Evolutionary conservation across 129 eudicot genomes (phyloP).

Genomic region (Deinandra increscens): DNA sequence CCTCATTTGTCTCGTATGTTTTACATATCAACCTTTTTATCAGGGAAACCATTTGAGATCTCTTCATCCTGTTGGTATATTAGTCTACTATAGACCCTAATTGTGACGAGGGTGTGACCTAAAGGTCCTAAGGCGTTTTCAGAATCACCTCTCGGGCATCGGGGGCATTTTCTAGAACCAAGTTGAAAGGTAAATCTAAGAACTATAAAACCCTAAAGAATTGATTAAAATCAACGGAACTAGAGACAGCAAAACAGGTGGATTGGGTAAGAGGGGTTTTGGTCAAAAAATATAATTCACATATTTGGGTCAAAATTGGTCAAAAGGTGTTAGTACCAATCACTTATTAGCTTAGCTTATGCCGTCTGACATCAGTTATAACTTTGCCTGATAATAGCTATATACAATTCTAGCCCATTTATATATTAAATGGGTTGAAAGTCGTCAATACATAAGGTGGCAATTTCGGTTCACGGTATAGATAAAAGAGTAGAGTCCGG

Average conservation of each 20-base stretch:
- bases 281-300: background rate
- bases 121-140: too few relatives aligned
- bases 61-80: too few relatives aligned
- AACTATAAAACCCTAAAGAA: background rate
- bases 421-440: too few relatives aligned
- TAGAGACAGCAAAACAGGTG: background rate
- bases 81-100: too few relatives aligned
- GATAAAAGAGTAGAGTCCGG: too few relatives aligned
- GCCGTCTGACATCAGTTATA: background rate
- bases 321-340: background rate
- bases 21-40: too few relatives aligned
- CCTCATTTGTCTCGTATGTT: too few relatives aligned
- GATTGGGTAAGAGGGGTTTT: background rate
- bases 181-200: background rate
- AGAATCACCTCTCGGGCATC: too few relatives aligned
- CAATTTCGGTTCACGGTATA: background rate
- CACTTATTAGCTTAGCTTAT: background rate
- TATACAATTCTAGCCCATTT: background rate
- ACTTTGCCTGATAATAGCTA: background rate
- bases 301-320: background rate
- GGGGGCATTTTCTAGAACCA: too few relatives aligned
- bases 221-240: background rate
- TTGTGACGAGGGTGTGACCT: too few relatives aligned
- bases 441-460: too few relatives aligned
- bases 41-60: too few relatives aligned